Evolutionary conservation across 2,329 filamentous ascomycete species (phyloP).

Genomic region (Alternaria sp.): DNA sequence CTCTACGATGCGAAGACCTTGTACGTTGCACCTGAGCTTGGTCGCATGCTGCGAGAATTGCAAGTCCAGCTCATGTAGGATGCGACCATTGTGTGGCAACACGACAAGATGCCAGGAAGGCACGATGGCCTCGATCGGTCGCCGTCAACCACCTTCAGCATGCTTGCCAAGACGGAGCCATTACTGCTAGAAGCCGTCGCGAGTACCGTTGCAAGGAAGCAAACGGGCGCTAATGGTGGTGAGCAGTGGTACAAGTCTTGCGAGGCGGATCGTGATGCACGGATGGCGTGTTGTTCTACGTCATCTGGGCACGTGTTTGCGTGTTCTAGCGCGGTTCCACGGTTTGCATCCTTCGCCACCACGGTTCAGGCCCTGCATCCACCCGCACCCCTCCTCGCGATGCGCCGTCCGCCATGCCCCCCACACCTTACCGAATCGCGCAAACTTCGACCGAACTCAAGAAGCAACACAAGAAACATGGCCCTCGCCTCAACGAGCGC

Average conservation of each 20-base stretch:
- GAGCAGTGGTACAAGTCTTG: not conserved
- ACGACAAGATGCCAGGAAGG: not conserved
- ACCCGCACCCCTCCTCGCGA: constrained; percentile 7
- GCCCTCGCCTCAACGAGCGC: constrained; percentile 29
- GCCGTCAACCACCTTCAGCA: not conserved
- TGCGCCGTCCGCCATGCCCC: constrained; percentile 29
- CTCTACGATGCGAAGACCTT: not conserved
- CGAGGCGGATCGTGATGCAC: not conserved
- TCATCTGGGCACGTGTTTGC: constrained; percentile 8
- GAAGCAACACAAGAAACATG: constrained; percentile 40
- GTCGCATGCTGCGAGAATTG: not conserved
- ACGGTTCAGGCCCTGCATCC: constrained; percentile 1
- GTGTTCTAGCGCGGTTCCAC: constrained; percentile 12
- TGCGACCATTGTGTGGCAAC: not conserved
- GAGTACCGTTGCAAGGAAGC: not conserved
- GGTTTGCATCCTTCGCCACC: constrained; percentile 3
- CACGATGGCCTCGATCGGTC: not conserved
- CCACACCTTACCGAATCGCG: constrained; percentile 30
- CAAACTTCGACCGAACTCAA: constrained; percentile 47
- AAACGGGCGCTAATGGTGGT: not conserved
- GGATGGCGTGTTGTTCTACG: not conserved
- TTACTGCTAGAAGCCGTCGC: not conserved
- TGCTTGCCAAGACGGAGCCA: not conserved
- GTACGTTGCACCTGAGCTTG: not conserved
- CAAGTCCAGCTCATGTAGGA: not conserved